Conservation (phyloP, 257 asterid genomes). For the Fraxinus cuspidata region DNA sequence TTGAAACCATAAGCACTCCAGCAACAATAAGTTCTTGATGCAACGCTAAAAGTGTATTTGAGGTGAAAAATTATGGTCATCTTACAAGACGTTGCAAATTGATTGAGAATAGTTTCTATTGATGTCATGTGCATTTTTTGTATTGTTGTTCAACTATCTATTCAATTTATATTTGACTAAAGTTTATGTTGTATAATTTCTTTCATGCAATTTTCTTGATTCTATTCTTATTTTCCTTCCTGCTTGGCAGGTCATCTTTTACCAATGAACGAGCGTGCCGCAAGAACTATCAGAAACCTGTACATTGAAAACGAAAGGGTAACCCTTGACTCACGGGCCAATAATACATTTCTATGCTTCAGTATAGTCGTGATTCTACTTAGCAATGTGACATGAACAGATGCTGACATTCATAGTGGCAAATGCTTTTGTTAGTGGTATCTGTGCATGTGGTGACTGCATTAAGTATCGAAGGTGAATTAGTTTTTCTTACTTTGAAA, state of each 20-base stretch:
- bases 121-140: neutral
- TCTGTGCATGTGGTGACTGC: neutral
- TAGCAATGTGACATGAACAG: constrained; percentile 10
- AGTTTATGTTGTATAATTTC: constrained; percentile 1
- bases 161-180: constrained; percentile 4
- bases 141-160: constrained; percentile 15
- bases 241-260: constrained; percentile 66
- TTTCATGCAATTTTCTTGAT: constrained; percentile 13
- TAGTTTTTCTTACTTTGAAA: neutral
- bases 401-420: constrained; percentile 6
- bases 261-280: constrained; percentile 91
- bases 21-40: constrained; percentile 8
- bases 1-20: neutral
- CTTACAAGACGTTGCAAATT: constrained; percentile 1
- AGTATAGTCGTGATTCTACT: constrained; percentile 8
- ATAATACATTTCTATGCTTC: constrained; percentile 20
- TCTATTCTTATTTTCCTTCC: neutral
- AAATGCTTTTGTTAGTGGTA: neutral
- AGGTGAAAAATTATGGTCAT: neutral
- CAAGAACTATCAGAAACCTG: constrained; percentile 84
- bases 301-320: constrained; percentile 96
- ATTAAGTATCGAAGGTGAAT: neutral
- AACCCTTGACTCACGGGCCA: constrained; percentile 25
- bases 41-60: too few species aligned
- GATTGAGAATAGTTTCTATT: constrained; percentile 15